phyloP scores from a whole-genome alignment of 164 flowering plant species.

The Chimonanthus praecox region DNA sequence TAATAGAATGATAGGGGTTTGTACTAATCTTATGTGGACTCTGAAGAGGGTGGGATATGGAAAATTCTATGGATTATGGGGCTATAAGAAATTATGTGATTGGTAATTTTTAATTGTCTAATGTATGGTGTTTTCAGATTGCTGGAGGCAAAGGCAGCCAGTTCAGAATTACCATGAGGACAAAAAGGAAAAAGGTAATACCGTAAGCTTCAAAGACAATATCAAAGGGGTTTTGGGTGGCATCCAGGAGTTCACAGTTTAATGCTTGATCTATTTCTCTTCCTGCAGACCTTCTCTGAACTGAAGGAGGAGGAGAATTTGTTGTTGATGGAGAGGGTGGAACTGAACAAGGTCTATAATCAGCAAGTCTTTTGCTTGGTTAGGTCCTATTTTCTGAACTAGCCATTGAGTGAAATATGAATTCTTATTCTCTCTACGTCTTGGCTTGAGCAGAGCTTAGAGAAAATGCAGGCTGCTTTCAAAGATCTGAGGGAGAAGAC shows the following conservation, averaged over 20 bases:
- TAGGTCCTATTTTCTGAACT: background rate
- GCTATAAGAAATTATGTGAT: too few relatives aligned
- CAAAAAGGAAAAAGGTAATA: conserved; percentile 51
- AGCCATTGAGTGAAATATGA: background rate
- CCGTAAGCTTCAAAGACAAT: background rate
- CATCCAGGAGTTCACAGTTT: background rate
- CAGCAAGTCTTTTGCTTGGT: background rate
- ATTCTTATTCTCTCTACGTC: background rate
- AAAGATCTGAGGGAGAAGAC: conserved; percentile 35
- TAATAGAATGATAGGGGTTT: too few relatives aligned
- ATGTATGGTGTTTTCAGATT: conserved; percentile 24
- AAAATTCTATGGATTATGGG: too few relatives aligned
- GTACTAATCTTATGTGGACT: too few relatives aligned
- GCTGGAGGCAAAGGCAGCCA: conserved; percentile 13
- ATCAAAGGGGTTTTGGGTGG: background rate
- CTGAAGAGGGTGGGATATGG: too few relatives aligned
- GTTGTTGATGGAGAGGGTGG: conserved; percentile 38
- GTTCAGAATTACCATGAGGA: conserved; percentile 10
- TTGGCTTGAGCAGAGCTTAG: conserved; percentile 30
- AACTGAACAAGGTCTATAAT: conserved; percentile 31
- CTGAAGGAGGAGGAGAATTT: conserved; percentile 48
- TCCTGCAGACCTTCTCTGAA: conserved; percentile 43
- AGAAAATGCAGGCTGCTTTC: conserved; percentile 20
- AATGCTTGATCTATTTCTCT: background rate
- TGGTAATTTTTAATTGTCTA: too few relatives aligned